Base-by-base conservation (phyloP, 441 rosid genomes). In the Raphanus hybrid region DNA sequence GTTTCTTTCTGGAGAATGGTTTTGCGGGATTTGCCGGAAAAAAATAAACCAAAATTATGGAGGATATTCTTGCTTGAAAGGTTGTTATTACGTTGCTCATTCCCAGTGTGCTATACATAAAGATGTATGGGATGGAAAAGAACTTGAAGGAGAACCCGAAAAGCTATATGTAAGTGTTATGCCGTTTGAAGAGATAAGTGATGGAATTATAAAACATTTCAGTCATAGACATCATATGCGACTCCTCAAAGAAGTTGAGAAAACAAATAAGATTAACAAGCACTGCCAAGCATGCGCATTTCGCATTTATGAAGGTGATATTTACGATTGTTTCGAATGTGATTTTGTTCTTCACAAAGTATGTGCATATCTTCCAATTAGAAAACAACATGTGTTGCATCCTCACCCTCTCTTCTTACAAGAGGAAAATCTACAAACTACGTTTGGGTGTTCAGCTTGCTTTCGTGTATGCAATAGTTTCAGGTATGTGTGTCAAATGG, bases 41-140 rank as follows among this genome's bases (percentile, higher is more conserved):
- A 71, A 0, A 0, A 0, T 61, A 15, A 9, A 59, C 3, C 14
- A 8, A n/a, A 8, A 41, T 14, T 59, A 59, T 59, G 58, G 67
- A 9, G 41, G 26, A 14, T 71, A 59, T 14, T 71, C 75, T 43
- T 71, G 75, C 27, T 5, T 27, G 2, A 71, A 60, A 26, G 58
- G 4, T 41, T 71, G 75, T 1, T 0, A 1, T 9, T 60, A 39
- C 27, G 58, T 14, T 8, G 26, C 18, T 9, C 75, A 60, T 26
- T 43, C 67, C 0, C 6, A 9, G 10, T 71, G 75, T 39, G 27
- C 14, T 3, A 1, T n/a, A 23, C 35, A 8, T 5, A 7, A 8
- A 10, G 20, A 11, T 32, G 5, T 55, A 55, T 69, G 72, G 45
- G 73, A 55, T 18, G 64, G n/a, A 7, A 57, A 55, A 18, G 74